A percentile compares a stretch with the other conserved stretches of the same genome.
These are phyloP conservation scores for Beauveria brongniartii DNA, from an alignment of 2,329 filamentous ascomycete genomes.

Conservation along the genomic window DNA sequence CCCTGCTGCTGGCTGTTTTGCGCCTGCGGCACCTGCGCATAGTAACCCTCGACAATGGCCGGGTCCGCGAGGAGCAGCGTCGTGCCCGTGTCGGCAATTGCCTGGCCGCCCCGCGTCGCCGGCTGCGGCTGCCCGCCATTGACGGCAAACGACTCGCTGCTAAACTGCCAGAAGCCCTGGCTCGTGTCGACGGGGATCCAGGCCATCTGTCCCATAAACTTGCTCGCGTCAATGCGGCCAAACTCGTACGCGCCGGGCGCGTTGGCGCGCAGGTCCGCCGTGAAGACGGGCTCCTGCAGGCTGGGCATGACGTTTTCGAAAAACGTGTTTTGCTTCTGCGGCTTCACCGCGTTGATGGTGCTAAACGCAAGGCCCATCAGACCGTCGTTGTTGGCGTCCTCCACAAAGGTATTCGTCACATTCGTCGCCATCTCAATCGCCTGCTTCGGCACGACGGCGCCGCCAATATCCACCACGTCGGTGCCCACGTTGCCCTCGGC, in stretches of 20 bases:
- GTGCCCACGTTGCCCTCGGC: slow-evolving; percentile 57
- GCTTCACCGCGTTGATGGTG: slow-evolving; percentile 55
- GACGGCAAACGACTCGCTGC: slow-evolving; percentile 48
- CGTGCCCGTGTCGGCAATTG: slow-evolving; percentile 52
- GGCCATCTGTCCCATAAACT: slow-evolving; percentile 53
- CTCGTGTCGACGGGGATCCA: slow-evolving; percentile 53
- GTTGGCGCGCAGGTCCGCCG: slow-evolving; percentile 54
- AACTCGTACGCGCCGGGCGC: slow-evolving; percentile 61
- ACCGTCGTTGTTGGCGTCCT: slow-evolving; percentile 56
- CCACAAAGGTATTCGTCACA: slow-evolving; percentile 49
- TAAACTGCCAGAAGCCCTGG: slow-evolving; percentile 55
- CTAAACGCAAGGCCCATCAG: slow-evolving; percentile 62
- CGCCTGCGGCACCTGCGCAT: slow-evolving; percentile 38
- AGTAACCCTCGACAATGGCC: slow-evolving; percentile 41
- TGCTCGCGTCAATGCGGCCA: slow-evolving; percentile 53
- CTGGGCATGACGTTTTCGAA: slow-evolving; percentile 60
- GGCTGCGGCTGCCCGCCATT: slow-evolving; percentile 31
- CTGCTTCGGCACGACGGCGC: slow-evolving; percentile 51
- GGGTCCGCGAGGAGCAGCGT: slow-evolving; percentile 54
- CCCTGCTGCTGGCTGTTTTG: slow-evolving; percentile 29
- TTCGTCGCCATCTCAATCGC: slow-evolving; percentile 58
- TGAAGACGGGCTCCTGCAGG: slow-evolving; percentile 60
- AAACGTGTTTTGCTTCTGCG: slow-evolving; percentile 59
- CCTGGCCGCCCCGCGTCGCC: slow-evolving; percentile 28
- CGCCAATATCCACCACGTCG: slow-evolving; percentile 61